These are phyloP conservation scores for Phlyctochytrium arcticum DNA, from an alignment of 192 early-diverging fungal genomes.

Conservation along the genomic window DNA sequence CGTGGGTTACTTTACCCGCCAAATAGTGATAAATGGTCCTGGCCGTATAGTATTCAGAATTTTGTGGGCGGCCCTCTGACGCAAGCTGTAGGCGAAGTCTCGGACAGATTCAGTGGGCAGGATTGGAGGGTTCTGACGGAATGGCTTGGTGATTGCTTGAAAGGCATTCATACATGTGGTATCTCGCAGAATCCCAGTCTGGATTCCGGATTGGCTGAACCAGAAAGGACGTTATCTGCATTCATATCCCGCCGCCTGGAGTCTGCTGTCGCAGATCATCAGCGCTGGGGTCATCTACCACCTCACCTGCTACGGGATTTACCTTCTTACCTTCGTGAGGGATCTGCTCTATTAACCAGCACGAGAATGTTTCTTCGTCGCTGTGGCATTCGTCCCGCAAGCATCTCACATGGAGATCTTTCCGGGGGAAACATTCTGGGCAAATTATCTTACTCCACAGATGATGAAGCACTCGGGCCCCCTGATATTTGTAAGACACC, in stretches of 20 bases:
- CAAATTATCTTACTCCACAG: not conserved
- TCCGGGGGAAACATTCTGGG: slow-evolving; percentile 28
- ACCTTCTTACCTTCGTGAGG: not conserved
- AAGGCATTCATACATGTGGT: not conserved
- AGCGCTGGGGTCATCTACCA: not conserved
- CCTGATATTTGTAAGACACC: too few species aligned
- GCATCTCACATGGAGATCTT: slow-evolving; percentile 29
- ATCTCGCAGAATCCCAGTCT: not conserved
- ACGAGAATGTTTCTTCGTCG: too few species aligned
- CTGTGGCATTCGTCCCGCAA: not conserved
- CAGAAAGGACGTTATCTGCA: not conserved
- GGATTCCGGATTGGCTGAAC: not conserved
- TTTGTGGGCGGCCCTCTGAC: not conserved
- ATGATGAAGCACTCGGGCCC: not conserved
- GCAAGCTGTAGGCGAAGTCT: slow-evolving; percentile 1
- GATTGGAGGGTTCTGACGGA: not conserved
- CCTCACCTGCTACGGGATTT: not conserved
- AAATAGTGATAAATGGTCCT: slow-evolving; percentile 10
- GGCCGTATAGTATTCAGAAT: slow-evolving; percentile 30
- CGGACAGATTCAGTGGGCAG: not conserved
- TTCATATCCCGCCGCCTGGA: not conserved
- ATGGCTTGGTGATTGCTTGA: not conserved
- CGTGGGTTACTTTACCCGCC: slow-evolving; percentile 5
- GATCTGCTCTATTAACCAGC: not conserved
- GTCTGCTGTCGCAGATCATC: not conserved